phyloP scores from a whole-genome alignment of 257 asterid genomes.

The Solanum dulcamara region DNA sequence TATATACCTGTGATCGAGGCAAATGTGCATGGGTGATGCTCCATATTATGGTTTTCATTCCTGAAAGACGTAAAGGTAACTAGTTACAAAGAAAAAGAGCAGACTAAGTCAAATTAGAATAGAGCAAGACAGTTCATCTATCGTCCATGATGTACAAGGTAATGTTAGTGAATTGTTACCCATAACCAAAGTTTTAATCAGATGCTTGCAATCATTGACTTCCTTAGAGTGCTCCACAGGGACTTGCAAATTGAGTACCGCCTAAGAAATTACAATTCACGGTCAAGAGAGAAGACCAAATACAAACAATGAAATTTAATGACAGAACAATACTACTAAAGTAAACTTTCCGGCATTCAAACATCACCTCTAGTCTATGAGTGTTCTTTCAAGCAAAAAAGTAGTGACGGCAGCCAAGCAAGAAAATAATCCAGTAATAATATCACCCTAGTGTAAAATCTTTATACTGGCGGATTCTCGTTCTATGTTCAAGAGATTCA shows the following conservation, averaged over 20 bases:
- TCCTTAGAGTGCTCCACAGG: constrained; percentile 91
- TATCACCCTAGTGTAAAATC: background rate
- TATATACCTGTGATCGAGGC: constrained; percentile 88
- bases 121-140: constrained; percentile 3
- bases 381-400: background rate
- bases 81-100: background rate
- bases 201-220: constrained; percentile 94
- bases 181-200: constrained; percentile 94
- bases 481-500: background rate
- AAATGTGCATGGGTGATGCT: constrained; percentile 96
- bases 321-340: background rate
- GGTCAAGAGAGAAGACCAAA: constrained; percentile 11
- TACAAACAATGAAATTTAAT: background rate
- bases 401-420: background rate
- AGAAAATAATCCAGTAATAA: background rate
- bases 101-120: background rate
- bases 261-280: constrained; percentile 38
- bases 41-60: constrained; percentile 99
- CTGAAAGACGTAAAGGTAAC: constrained; percentile 26
- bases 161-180: constrained; percentile 40
- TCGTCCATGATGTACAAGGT: background rate
- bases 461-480: background rate
- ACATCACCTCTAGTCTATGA: background rate
- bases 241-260: constrained; percentile 74
- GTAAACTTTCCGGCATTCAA: background rate